phyloP scores from a whole-genome alignment of 2,329 filamentous ascomycete genomes.

The Knufia petricola region DNA sequence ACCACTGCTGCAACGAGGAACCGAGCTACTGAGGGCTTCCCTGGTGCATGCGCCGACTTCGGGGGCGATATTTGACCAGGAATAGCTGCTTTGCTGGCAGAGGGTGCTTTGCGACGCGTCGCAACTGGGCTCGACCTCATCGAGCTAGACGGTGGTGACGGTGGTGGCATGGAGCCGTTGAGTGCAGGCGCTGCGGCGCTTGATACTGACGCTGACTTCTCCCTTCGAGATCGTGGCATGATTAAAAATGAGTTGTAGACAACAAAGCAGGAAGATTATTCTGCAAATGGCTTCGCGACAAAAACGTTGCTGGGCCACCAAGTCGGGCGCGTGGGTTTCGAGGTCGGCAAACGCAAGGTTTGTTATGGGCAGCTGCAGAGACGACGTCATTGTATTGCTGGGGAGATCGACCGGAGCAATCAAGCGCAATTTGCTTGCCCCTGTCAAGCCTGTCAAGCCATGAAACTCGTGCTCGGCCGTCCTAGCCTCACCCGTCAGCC shows the following conservation, averaged over 20 bases:
- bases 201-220: slow-evolving; percentile 10
- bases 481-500: neutral
- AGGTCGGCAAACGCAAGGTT: neutral
- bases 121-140: slow-evolving; percentile 20
- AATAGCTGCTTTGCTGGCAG: slow-evolving; percentile 11
- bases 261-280: neutral
- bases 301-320: neutral
- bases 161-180: slow-evolving; percentile 11
- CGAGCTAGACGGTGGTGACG: slow-evolving; percentile 12
- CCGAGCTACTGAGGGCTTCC: slow-evolving; percentile 25
- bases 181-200: slow-evolving; percentile 1
- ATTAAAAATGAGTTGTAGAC: neutral
- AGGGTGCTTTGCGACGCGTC: slow-evolving; percentile 15
- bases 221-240: slow-evolving; percentile 9
- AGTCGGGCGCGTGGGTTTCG: neutral
- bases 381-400: neutral
- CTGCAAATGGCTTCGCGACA: neutral
- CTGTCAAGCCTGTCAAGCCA: neutral
- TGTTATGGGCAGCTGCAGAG: slow-evolving; percentile 2
- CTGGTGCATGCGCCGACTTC: slow-evolving; percentile 25
- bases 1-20: slow-evolving; percentile 41
- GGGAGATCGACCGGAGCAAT: neutral
- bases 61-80: slow-evolving; percentile 15
- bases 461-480: neutral
- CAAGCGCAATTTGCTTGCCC: neutral